A percentile compares a stretch with the other conserved stretches of the same genome.
phyloP scores from a whole-genome alignment of 2,329 filamentous ascomycete species.

The Aspergillus sclerotialis region DNA sequence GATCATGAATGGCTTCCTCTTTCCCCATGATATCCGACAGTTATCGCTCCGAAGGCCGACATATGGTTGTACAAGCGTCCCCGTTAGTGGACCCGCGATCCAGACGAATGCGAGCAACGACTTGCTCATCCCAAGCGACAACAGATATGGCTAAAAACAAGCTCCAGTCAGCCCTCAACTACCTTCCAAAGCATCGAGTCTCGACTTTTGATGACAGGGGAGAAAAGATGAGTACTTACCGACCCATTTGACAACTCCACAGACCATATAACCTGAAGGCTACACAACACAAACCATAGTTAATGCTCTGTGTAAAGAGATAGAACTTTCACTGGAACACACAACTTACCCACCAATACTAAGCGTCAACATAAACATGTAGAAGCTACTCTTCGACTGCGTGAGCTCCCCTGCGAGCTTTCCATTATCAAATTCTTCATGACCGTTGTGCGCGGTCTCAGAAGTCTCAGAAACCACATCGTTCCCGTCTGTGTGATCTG shows the following conservation, averaged over 20 bases:
- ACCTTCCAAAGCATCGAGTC: too few relatives aligned
- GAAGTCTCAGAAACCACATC: not conserved
- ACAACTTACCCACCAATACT: slow-evolving; percentile 63
- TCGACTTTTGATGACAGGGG: too few relatives aligned
- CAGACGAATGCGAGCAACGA: slow-evolving; percentile 76
- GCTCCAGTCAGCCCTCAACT: not conserved
- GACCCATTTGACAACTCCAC: slow-evolving; percentile 92
- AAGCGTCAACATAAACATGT: slow-evolving; percentile 77
- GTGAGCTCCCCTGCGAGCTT: slow-evolving; percentile 43
- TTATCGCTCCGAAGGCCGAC: slow-evolving; percentile 76
- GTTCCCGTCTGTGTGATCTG: slow-evolving; percentile 4
- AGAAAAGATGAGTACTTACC: slow-evolving; percentile 32
- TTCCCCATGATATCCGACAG: slow-evolving; percentile 67
- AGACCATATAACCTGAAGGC: slow-evolving; percentile 90
- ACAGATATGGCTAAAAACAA: slow-evolving; percentile 55
- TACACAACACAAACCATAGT: slow-evolving; percentile 13
- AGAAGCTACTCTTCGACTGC: slow-evolving; percentile 68
- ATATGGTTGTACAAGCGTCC: slow-evolving; percentile 73
- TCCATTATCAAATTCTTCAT: slow-evolving; percentile 23
- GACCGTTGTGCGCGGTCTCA: not conserved
- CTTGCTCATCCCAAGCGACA: slow-evolving; percentile 76
- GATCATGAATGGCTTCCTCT: slow-evolving; percentile 75
- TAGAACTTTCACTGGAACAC: not conserved
- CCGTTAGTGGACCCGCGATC: slow-evolving; percentile 75
- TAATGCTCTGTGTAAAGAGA: not conserved